Evolutionary conservation across 441 rosid species (phyloP), one percentile per base, ranked within the genome.

Genomic region (Viola pubescens): DNA sequence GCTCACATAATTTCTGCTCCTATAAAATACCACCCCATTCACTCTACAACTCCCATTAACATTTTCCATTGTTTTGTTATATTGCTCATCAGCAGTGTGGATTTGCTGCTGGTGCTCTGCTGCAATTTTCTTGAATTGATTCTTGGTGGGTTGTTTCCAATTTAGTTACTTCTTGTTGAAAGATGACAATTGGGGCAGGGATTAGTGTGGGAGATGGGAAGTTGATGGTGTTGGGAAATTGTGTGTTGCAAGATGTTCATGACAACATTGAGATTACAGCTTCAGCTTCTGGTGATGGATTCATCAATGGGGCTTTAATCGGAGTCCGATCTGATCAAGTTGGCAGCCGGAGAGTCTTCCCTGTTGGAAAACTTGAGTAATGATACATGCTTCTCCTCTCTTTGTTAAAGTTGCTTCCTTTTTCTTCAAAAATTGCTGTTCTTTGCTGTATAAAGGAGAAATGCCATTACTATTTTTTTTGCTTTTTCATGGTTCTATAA

Each of bases 341-440:
- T 19, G 92, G 96, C 11, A 62, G 85, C 64, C 88, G 77, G 60
- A 78, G 80, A 39, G 85, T 88, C 52, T 88, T 88, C 48, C 77
- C 95, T 19, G 63, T 88, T 49, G 95, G 95, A 60, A 85, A 74
- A 70, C 91, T 88, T 42, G 77, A 82, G 92, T 88, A 82, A 16
- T 16, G 19, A 16, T 16, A 16, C 7, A 80, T 53, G 56, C 44
- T 46, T 37, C 10, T 39, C 44, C 26, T 55, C 37, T 4, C 4
- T 50, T 46, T 14, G 37, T 47, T 7, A 58, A 26, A 2, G 41
- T 57, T 8, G 9, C 9, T 47, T 54, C 3, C 3, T 45, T 37
- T 13, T 55, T 38, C 2, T 41, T 26, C 19, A 6, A n/a, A 26
- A 4, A 19, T 58, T 16, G 0, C 2, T 4, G n/a, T 14, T 11